phyloP scores from a whole-genome alignment of 768 basidiomycete species.

The Lactarius quietus region DNA sequence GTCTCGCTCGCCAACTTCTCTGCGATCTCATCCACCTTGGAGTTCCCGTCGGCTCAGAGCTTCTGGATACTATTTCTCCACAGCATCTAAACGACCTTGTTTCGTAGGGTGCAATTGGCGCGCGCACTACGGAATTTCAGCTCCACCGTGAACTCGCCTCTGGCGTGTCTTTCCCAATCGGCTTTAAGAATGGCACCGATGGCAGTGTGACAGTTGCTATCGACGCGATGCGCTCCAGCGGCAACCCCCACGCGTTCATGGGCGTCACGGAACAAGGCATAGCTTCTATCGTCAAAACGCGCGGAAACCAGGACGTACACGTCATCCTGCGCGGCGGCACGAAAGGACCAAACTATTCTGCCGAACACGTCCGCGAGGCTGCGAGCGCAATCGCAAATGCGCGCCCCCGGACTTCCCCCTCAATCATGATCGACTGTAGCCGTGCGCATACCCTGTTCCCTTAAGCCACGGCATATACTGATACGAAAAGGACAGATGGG shows the following conservation, averaged over 20 bases:
- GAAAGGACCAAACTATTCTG: slow-evolving; percentile 83
- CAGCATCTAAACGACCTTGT: slow-evolving; percentile 82
- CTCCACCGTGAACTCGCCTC: slow-evolving; percentile 95
- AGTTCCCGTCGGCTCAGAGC: slow-evolving; percentile 88
- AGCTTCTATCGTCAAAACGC: slow-evolving; percentile 91
- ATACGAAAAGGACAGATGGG: slow-evolving; percentile 53
- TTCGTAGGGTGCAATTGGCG: slow-evolving; percentile 96
- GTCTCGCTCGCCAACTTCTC: slow-evolving; percentile 81
- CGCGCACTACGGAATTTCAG: slow-evolving; percentile 95
- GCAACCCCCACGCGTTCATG: slow-evolving; percentile 95
- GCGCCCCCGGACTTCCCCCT: slow-evolving; percentile 48
- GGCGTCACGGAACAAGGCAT: slow-evolving; percentile 84
- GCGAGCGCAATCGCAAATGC: slow-evolving; percentile 62
- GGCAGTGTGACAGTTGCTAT: slow-evolving; percentile 87
- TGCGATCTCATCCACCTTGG: slow-evolving; percentile 88
- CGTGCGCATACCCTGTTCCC: slow-evolving; percentile 15
- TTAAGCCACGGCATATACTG: neutral
- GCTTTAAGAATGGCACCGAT: slow-evolving; percentile 99
- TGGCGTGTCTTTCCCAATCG: slow-evolving; percentile 97
- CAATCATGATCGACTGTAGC: slow-evolving; percentile 84
- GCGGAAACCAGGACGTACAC: slow-evolving; percentile 67
- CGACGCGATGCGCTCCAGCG: slow-evolving; percentile 92
- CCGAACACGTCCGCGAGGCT: slow-evolving; percentile 67
- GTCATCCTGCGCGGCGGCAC: slow-evolving; percentile 94
- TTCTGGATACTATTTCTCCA: slow-evolving; percentile 82